Percentiles rank a stretch among this genome's conserved stretches.
Conservation (phyloP, 1,284 basidiomycete genomes). For the Tremellales sp. region DNA sequence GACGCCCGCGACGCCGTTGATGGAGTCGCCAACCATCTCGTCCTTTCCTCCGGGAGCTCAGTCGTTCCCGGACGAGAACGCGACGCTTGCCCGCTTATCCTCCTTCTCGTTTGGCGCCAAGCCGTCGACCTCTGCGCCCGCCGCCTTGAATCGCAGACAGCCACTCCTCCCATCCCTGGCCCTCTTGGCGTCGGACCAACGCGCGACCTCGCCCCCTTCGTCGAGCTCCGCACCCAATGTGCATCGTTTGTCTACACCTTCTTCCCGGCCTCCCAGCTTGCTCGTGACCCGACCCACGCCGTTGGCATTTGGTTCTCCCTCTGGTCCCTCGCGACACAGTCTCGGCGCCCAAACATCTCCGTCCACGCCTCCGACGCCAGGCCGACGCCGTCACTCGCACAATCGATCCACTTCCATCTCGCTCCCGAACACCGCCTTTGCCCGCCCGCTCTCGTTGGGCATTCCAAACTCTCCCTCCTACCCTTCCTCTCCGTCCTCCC, state of each 20-base stretch:
- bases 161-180: conserved; percentile 15
- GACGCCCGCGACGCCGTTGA: conserved; percentile 32
- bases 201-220: conserved; percentile 11
- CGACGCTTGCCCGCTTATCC: conserved; percentile 22
- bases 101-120: conserved; percentile 42
- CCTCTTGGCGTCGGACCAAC: conserved; percentile 11
- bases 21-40: conserved; percentile 10
- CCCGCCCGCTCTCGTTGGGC: conserved; percentile 34
- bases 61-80: conserved; percentile 7
- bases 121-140: conserved; percentile 14
- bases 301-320: conserved; percentile 9
- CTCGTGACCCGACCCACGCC: conserved; percentile 32
- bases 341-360: conserved; percentile 12
- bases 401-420: conserved; percentile 47
- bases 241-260: conserved; percentile 16
- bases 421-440: conserved; percentile 39
- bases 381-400: conserved; percentile 39
- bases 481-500: conserved; percentile 33
- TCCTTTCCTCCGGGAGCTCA: neutral
- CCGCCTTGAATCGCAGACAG: conserved; percentile 15
- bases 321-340: conserved; percentile 1
- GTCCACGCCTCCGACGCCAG: conserved; percentile 27
- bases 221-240: conserved; percentile 7
- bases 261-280: conserved; percentile 29
- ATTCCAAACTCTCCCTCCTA: conserved; percentile 31